Base-by-base conservation (phyloP, 768 basidiomycete species). In the Cyathus striatus region DNA sequence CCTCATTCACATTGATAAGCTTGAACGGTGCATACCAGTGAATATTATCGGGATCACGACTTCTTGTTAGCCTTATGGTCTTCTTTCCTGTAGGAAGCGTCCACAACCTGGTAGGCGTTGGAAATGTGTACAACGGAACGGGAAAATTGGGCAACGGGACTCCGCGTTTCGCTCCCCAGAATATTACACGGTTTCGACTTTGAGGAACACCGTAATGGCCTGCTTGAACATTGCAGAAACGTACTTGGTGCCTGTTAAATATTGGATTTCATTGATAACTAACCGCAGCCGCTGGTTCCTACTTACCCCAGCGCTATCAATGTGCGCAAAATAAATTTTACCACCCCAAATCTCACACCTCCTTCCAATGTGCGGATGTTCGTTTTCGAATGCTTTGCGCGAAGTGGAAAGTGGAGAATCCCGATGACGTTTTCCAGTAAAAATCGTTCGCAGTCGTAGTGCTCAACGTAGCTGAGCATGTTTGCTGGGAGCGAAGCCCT, bases 391-490 rank as follows among this genome's bases (percentile, higher is more conserved):
- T 47, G 55, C 0, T 52, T 52, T n/a, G 68, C 68, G 48, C 68
- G 61, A 6, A 85, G 66, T 0, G 62, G 69, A 57, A 77, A 72
- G 22, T 58, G 59, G 1, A 87, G 54, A 5, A 89, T 57, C 0
- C 87, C 86, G 7, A 56, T 56, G 2, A 90, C 86, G 58, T 90
- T 90, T 55, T 90, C 86, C 17, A 90, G 63, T 0, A 88, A 69
- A 45, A 89, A 75, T 47, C 77, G 86, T 18, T 61, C 58, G 0
- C 84, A 82, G 34, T 72, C 59, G 48, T 82, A 86, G 40, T 75
- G 67, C 52, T 88, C 86, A 12, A 79, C 79, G 45, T 75, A 83
- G 18, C 78, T 77, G 6, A 88, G 65, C 83, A 86, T 85, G 46
- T 81, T 83, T 55, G 76, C 78, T 1, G 81, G 70, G 30, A 88